A percentile compares a stretch with the other conserved stretches of the same genome.
Evolutionary conservation across 2,329 filamentous ascomycete genomes (phyloP).

Genomic region (Gaeumannomyces tritici): DNA sequence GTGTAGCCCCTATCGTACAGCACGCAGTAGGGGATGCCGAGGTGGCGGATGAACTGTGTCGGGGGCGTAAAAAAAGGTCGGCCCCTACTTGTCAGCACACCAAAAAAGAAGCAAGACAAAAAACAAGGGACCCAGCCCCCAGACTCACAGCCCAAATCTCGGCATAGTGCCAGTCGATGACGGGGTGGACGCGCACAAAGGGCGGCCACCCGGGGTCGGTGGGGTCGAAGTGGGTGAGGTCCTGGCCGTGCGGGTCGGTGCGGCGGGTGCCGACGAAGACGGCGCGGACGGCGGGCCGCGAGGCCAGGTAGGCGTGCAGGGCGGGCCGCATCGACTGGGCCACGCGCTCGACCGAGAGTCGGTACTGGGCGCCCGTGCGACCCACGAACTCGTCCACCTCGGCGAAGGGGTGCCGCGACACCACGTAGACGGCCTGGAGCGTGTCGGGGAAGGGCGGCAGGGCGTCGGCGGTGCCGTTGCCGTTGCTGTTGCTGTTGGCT

Average conservation of each 20-base stretch:
- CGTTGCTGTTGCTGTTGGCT: slow-evolving; percentile 4
- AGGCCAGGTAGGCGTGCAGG: slow-evolving; percentile 65
- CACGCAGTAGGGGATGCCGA: slow-evolving; percentile 73
- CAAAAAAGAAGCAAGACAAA: neutral
- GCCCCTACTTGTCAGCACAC: too few relatives aligned
- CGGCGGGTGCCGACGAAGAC: slow-evolving; percentile 82
- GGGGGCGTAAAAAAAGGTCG: neutral
- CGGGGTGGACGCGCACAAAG: slow-evolving; percentile 89
- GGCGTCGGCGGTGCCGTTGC: slow-evolving; percentile 8
- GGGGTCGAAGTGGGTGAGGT: slow-evolving; percentile 70
- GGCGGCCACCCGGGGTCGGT: slow-evolving; percentile 86
- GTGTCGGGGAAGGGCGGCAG: slow-evolving; percentile 25
- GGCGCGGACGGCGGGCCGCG: slow-evolving; percentile 57
- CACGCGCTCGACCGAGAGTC: slow-evolving; percentile 67
- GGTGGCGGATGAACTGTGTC: slow-evolving; percentile 62
- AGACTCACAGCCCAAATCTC: slow-evolving; percentile 84
- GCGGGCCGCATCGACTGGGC: slow-evolving; percentile 71
- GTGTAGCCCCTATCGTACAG: slow-evolving; percentile 89
- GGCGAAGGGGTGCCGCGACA: slow-evolving; percentile 72
- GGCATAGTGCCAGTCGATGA: slow-evolving; percentile 94
- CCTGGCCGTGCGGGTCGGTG: slow-evolving; percentile 82
- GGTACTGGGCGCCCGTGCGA: slow-evolving; percentile 55
- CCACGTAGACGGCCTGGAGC: slow-evolving; percentile 81
- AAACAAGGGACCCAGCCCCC: too few relatives aligned
- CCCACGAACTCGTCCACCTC: slow-evolving; percentile 81